Base-by-base conservation (phyloP, 2,329 filamentous ascomycete species). In the Aspergillus sp. region DNA sequence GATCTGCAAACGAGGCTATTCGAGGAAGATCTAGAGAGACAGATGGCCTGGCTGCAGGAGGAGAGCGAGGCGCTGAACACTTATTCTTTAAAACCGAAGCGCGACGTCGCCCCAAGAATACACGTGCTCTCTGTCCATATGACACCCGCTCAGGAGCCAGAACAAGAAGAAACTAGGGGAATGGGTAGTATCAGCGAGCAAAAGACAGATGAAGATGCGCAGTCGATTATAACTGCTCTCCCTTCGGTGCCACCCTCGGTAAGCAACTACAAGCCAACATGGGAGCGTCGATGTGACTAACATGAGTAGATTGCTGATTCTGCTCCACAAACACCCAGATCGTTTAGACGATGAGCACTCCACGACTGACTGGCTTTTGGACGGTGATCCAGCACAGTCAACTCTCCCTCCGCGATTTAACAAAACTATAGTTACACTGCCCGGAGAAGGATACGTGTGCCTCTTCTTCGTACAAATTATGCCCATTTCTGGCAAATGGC, bases 1-100 rank as follows among this genome's bases (percentile, higher is more conserved):
- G 49, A 58, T 9, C 30, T 53, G 19, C 38, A 50, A 14, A 48
- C 51, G 14, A 45, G 45, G 7, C 35, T 60, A 14, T 50, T 56
- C 41, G 54, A 49, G 17, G 45, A 59, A 5, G 54, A 61, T 10
- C 20, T 62, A 20, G 57, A 61, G 10, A 55, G 17, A 14, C 60
- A 68, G 48, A 64, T 70, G 63, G 63, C 64, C 17, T 69, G 66
- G 67, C 44, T 64, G 30, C 63, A 64, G n/a, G 59, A 64, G 32
- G 60, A 58, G 45, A 53, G 59, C 3, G 61, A 65, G 26, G 48
- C 56, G 30, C 41, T 65, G 48, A 67, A 64, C 36, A 68, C 63
- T 2, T 69, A 68, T 47, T 64, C 64, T 0, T 57, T 71, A 43
- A 70, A 66, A 47, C 58, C 60, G 16, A 63, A 60, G 38, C 59